Conservation (phyloP, 1,284 basidiomycete genomes). For the Pyrrhoderma noxium region DNA sequence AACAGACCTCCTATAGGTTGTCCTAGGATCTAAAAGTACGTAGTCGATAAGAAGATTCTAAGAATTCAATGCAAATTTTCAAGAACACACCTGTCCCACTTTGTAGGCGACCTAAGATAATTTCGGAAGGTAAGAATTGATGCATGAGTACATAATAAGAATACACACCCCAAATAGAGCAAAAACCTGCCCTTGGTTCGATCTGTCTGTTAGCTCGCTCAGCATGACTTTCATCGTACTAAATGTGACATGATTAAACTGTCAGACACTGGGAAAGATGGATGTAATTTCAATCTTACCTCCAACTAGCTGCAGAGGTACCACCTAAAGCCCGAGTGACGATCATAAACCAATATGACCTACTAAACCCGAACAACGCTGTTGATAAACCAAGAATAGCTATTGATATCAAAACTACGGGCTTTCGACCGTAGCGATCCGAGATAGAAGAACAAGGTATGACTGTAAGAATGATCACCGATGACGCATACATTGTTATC, state of each 20-base stretch:
- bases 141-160: neutral
- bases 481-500: neutral
- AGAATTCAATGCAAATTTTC: too few species aligned
- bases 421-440: conserved; percentile 20
- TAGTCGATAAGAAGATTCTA: too few species aligned
- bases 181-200: conserved; percentile 8
- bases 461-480: conserved; percentile 7
- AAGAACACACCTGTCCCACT: conserved; percentile 9
- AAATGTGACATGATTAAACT: neutral
- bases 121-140: too few species aligned
- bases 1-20: conserved; percentile 23
- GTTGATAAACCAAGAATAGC: conserved; percentile 17
- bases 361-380: conserved; percentile 19
- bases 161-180: conserved; percentile 4
- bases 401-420: conserved; percentile 19
- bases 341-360: conserved; percentile 18
- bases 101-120: conserved; percentile 16
- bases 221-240: conserved; percentile 21
- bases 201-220: conserved; percentile 16
- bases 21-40: conserved; percentile 7
- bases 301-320: conserved; percentile 9
- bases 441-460: conserved; percentile 18
- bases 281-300: conserved; percentile 4
- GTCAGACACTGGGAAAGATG: neutral
- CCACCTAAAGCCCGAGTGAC: conserved; percentile 19